Evolutionary conservation across 805 yeast species (phyloP).

Genomic region (Myxozyma neglecta): DNA sequence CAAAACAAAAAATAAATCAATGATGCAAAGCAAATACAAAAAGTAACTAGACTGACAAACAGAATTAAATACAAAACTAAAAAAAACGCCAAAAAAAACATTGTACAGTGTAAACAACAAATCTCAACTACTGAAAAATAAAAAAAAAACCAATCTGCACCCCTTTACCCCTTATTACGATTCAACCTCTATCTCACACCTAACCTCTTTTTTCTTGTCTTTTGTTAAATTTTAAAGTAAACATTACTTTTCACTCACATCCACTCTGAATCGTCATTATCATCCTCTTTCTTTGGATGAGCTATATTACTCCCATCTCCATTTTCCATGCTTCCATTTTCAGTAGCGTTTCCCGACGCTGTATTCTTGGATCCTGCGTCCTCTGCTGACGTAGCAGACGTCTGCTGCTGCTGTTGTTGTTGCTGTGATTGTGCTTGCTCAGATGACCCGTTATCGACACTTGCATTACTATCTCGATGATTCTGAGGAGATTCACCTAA

Average conservation of each 20-base stretch:
- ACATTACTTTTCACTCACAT: not conserved
- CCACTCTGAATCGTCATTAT: not conserved
- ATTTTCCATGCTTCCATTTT: not conserved
- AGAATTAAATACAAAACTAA: too few relatives aligned
- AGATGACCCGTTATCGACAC: not conserved
- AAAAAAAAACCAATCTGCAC: too few relatives aligned
- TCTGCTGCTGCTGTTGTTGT: not conserved
- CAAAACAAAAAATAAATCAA: too few relatives aligned
- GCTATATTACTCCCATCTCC: not conserved
- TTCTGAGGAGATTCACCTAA: constrained; percentile 7
- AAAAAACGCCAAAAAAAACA: too few relatives aligned
- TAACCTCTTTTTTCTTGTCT: too few relatives aligned
- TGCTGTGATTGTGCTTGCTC: too few relatives aligned
- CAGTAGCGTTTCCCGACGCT: not conserved
- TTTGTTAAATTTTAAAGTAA: too few relatives aligned
- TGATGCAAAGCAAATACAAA: too few relatives aligned
- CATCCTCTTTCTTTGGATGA: not conserved
- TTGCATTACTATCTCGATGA: constrained; percentile 5
- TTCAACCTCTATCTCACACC: too few relatives aligned
- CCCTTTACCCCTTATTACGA: not conserved
- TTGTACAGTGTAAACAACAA: too few relatives aligned
- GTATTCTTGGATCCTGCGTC: not conserved
- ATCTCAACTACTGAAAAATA: too few relatives aligned
- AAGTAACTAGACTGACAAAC: too few relatives aligned
- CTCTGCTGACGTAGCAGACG: not conserved